Conservation (phyloP, 2,329 filamentous ascomycete species). For the Diaporthe helianthi region DNA sequence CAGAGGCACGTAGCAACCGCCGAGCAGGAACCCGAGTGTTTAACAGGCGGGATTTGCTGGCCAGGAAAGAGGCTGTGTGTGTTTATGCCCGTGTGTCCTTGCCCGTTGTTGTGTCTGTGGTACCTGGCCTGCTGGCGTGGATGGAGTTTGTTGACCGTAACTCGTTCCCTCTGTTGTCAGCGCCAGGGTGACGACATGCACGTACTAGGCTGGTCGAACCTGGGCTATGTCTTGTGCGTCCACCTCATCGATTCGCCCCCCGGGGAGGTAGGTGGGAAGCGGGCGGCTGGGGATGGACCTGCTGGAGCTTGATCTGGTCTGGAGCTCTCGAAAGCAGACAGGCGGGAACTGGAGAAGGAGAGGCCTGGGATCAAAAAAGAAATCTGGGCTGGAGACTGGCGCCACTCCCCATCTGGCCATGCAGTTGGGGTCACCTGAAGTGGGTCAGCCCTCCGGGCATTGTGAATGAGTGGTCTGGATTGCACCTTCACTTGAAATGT, state of each 20-base stretch:
- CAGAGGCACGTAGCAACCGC: constrained; percentile 16
- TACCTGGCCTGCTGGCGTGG: background rate
- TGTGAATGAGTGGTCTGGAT: constrained; percentile 6
- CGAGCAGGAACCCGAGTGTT: constrained; percentile 1
- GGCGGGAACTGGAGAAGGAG: constrained; percentile 28
- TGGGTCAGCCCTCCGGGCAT: background rate
- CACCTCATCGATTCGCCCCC: constrained; percentile 17
- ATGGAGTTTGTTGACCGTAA: constrained; percentile 8
- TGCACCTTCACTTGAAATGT: background rate
- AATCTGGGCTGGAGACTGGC: constrained; percentile 26
- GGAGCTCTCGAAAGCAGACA: background rate
- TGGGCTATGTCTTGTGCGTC: constrained; percentile 4
- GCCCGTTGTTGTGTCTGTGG: background rate
- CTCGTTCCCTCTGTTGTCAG: background rate
- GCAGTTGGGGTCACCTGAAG: constrained; percentile 4
- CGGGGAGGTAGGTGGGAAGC: constrained; percentile 10
- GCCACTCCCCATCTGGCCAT: constrained; percentile 24
- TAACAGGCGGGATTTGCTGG: background rate
- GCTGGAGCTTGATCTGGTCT: constrained; percentile 16
- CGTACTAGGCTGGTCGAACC: background rate
- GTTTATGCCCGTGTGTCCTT: background rate
- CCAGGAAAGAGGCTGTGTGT: constrained; percentile 14
- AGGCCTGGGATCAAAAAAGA: constrained; percentile 32
- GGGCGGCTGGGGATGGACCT: constrained; percentile 21
- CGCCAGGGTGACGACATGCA: constrained; percentile 22